Conservation (phyloP, 2,329 filamentous ascomycete species). For the Neoarthrinium moseri region DNA sequence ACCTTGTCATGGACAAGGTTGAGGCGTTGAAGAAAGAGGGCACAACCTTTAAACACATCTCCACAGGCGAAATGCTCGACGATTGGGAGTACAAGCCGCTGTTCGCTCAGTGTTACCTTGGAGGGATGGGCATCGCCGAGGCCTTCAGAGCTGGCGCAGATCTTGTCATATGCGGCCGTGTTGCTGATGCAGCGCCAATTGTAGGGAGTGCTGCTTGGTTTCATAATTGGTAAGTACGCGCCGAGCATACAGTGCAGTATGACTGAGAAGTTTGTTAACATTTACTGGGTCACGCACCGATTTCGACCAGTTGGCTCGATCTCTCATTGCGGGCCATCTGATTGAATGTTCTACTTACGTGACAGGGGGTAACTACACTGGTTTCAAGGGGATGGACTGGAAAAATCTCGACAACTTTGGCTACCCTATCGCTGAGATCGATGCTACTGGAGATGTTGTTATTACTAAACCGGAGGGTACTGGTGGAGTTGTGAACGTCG, state of each 20-base stretch:
- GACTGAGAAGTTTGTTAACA: no score
- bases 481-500: slow-evolving; percentile 20
- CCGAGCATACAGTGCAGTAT: no score
- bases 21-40: slow-evolving; percentile 19
- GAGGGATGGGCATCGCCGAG: slow-evolving; percentile 36
- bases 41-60: slow-evolving; percentile 20
- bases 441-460: not conserved
- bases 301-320: slow-evolving; percentile 9
- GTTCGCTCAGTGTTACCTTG: slow-evolving; percentile 37
- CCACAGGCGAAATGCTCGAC: slow-evolving; percentile 11
- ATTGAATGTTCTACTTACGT: slow-evolving; percentile 42
- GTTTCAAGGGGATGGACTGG: slow-evolving; percentile 30
- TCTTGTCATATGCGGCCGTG: slow-evolving; percentile 37
- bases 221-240: slow-evolving; percentile 45
- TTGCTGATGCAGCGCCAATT: slow-evolving; percentile 39
- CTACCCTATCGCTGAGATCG: slow-evolving; percentile 10
- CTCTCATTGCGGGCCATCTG: slow-evolving; percentile 37
- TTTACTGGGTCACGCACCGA: not conserved
- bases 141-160: slow-evolving; percentile 32
- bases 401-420: slow-evolving; percentile 24
- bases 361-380: slow-evolving; percentile 44
- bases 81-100: slow-evolving; percentile 18
- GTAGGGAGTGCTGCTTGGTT: slow-evolving; percentile 44
- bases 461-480: slow-evolving; percentile 19
- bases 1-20: slow-evolving; percentile 22